Evolutionary conservation across 1,284 basidiomycete species (phyloP).

Genomic region (Ceratobasidium sp.): DNA sequence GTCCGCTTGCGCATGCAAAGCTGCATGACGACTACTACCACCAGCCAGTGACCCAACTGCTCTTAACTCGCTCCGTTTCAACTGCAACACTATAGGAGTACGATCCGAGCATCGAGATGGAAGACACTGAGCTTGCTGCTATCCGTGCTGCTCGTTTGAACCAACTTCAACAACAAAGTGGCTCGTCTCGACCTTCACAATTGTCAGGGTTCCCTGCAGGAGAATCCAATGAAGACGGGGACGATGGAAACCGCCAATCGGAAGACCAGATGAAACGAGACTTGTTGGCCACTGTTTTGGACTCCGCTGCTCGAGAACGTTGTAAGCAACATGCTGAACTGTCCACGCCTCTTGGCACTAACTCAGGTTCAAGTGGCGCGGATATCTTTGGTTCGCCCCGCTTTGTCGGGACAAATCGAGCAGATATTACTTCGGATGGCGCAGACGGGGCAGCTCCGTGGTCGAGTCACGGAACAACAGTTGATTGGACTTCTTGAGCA

Average conservation of each 20-base stretch:
- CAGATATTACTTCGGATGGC: slow-evolving; percentile 89
- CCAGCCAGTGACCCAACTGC: neutral
- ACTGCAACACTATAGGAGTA: neutral
- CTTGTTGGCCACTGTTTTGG: slow-evolving; percentile 89
- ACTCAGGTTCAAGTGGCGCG: slow-evolving; percentile 73
- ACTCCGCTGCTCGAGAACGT: slow-evolving; percentile 87
- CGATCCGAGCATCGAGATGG: slow-evolving; percentile 50
- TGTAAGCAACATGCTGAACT: slow-evolving; percentile 66
- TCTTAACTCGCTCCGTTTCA: neutral
- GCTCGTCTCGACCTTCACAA: slow-evolving; percentile 21
- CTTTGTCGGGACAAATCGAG: slow-evolving; percentile 88
- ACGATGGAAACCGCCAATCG: slow-evolving; percentile 56
- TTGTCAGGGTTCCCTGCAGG: slow-evolving; percentile 25
- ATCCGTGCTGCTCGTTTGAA: slow-evolving; percentile 60
- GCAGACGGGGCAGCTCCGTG: slow-evolving; percentile 89
- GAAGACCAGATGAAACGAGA: slow-evolving; percentile 79
- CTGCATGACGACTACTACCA: slow-evolving; percentile 6
- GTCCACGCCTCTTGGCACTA: slow-evolving; percentile 4
- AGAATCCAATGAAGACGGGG: slow-evolving; percentile 49
- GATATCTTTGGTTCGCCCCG: slow-evolving; percentile 91
- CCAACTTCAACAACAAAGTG: slow-evolving; percentile 55
- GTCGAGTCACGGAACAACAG: slow-evolving; percentile 86
- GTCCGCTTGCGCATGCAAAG: slow-evolving; percentile 2
- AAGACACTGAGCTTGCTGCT: slow-evolving; percentile 59
- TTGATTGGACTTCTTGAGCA: slow-evolving; percentile 93